Base-by-base conservation (phyloP, 2,329 filamentous ascomycete species). In the Phialophora expanda region DNA sequence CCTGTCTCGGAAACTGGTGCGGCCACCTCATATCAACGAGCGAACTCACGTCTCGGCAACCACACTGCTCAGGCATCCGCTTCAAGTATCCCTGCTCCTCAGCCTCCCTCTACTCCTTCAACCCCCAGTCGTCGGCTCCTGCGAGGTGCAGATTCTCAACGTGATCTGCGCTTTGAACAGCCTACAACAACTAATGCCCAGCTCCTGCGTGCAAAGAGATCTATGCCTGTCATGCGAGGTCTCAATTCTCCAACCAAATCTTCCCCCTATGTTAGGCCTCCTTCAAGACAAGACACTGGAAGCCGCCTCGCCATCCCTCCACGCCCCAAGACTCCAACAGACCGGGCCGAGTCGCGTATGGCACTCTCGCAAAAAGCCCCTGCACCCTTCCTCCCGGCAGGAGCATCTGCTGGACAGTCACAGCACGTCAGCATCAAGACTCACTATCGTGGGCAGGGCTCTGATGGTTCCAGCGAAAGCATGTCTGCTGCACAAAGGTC, bases 1-100 rank as follows among this genome's bases (percentile, higher is more conserved):
- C 93, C 94, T 24, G 93, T 98, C 5, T 96, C 92, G 46, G 94
- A 98, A 79, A 93, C 89, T 70, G 93, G 93, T 58, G 92, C 89
- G 3, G 87, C 91, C 22, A 85, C 90, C 50, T 86, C 84, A 66
- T 83, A 83, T 69, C 85, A 87, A 64, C 83, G 88, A 69, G 87
- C 90, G 50, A 86, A 87, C 68, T 91, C 89, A 2, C 85, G 90
- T 63, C 75, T 91, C 30, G 87, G 87, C 12, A 74, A 77, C 30
- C 90, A 93, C 75, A 86, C 87, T 11, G 79, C 87, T 17, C 88
- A 92, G 72, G 88, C 89, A 12, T 92, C 90, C 20, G 78, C 89
- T 17, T 84, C 87, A 53, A 46, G 70, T 78, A 80, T 90, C 70
- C 80, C 87, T 62, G 84, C 87, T 62, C 83, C 89, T 22, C 84